These are phyloP conservation scores for Sporothrix schenckii DNA, from an alignment of 2,329 filamentous ascomycete species.

Conservation along the genomic window DNA sequence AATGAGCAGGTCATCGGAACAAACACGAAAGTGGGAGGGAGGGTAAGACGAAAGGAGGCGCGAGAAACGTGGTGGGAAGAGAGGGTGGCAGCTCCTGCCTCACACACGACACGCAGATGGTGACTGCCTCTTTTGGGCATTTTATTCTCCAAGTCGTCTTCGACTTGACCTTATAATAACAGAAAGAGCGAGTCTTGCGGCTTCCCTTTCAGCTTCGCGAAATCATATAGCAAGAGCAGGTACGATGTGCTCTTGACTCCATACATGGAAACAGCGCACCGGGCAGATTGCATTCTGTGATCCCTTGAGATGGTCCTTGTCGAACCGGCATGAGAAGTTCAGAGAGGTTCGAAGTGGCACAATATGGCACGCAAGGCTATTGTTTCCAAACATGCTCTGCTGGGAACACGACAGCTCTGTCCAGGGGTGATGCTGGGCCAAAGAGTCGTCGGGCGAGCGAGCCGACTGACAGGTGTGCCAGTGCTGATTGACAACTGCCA, in stretches of 20 bases:
- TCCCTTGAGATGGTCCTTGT: not conserved
- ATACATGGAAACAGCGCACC: not conserved
- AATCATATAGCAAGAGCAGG: not conserved
- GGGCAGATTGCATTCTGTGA: not conserved
- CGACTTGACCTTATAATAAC: not conserved
- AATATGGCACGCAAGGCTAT: too few relatives aligned
- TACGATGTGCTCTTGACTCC: not conserved
- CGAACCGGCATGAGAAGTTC: not conserved
- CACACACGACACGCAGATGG: not conserved
- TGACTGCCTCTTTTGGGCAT: not conserved
- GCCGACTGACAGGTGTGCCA: conserved; percentile 1
- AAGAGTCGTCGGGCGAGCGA: not conserved
- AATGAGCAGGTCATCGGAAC: conserved; percentile 25
- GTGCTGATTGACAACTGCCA: not conserved
- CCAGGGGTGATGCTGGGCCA: not conserved
- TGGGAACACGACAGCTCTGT: not conserved
- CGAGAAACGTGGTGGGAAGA: not conserved
- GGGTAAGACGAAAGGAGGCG: not conserved
- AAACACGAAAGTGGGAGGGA: conserved; percentile 6
- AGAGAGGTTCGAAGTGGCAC: not conserved
- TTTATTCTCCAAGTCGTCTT: not conserved
- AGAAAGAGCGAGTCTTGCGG: not conserved
- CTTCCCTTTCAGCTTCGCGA: not conserved
- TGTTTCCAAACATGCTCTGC: not conserved
- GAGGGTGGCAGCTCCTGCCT: not conserved